A percentile compares a stretch with the other conserved stretches of the same genome.
phyloP scores from a whole-genome alignment of 116 monocot species.

The Iris pallida region DNA sequence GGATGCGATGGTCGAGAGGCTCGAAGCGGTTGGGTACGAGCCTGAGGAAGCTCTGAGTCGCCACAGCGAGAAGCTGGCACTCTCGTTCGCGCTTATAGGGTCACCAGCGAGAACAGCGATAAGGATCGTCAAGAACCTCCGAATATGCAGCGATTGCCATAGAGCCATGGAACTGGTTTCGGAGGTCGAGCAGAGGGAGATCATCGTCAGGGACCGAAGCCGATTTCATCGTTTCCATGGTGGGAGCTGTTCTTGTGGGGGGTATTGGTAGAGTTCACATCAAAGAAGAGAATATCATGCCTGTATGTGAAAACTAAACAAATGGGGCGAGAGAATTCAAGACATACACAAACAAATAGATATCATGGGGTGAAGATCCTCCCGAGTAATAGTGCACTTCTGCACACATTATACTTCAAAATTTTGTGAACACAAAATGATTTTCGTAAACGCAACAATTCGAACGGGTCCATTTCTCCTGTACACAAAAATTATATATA shows the following conservation, averaged over 20 bases:
- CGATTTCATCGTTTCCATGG: constrained; percentile 42
- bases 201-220: constrained; percentile 35
- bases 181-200: constrained; percentile 27
- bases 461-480: too few relatives aligned
- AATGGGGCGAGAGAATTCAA: too few relatives aligned
- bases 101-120: constrained; percentile 11
- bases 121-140: constrained; percentile 43
- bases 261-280: constrained; percentile 37
- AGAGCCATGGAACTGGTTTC: constrained; percentile 42
- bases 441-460: too few relatives aligned
- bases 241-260: constrained; percentile 35
- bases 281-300: neutral
- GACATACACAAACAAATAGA: too few relatives aligned
- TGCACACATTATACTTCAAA: too few relatives aligned
- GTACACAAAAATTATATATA: too few relatives aligned
- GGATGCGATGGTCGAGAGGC: constrained; percentile 38
- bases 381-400: too few relatives aligned
- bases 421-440: too few relatives aligned
- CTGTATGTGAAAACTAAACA: too few relatives aligned
- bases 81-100: constrained; percentile 32
- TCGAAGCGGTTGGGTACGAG: constrained; percentile 28
- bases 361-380: too few relatives aligned
- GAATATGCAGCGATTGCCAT: constrained; percentile 43
- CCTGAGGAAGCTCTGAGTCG: constrained; percentile 30
- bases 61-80: constrained; percentile 42